Base-by-base conservation (phyloP, 768 basidiomycete species). In the Lactarius sanguifluus region DNA sequence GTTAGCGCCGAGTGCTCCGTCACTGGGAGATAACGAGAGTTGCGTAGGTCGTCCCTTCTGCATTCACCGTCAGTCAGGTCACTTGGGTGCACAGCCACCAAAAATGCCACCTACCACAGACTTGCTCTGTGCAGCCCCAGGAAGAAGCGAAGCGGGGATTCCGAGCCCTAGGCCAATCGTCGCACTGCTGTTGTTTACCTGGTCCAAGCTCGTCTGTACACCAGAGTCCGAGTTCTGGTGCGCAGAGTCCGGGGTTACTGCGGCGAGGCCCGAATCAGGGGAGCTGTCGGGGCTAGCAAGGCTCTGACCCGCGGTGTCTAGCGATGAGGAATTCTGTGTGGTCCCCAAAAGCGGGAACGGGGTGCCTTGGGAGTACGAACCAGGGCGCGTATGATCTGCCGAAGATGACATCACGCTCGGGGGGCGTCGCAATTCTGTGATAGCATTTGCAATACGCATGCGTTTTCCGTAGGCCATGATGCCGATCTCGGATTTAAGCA, bases 391-490 rank as follows among this genome's bases (percentile, higher is more conserved):
- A 23, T 73, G 73, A 75, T 82, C 75, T 2, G 63, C 69, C 16
- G 74, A 68, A 70, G 58, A 74, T 64, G 83, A 81, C 59, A 81
- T 71, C 57, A 90, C 78, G 0, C 87, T 86, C 0, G 88, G 85
- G 0, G 90, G 88, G 3, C 87, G 85, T 30, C 89, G 87, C 6
- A 99, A 85, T 64, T 99, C 96, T 5, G 85, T 79, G 71, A 99
- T 97, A 30, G 94, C 94, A 70, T 96, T 95, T 30, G 91, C 89
- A 64, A 99, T 95, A 63, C 93, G 88, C 76, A 93, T 83, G 20
- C 97, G 92, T 75, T 97, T 97, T 15, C 97, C 97, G 71, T 96
- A 97, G 4, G 94, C 94, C 72, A 83, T 80, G 70, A 99, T 94
- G 28, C n/a, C n/a, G n/a, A 99, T 89, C 79, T 98, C 96, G 12